Evolutionary conservation across 129 eudicot genomes (phyloP).

Genomic region (Arctium lappa): DNA sequence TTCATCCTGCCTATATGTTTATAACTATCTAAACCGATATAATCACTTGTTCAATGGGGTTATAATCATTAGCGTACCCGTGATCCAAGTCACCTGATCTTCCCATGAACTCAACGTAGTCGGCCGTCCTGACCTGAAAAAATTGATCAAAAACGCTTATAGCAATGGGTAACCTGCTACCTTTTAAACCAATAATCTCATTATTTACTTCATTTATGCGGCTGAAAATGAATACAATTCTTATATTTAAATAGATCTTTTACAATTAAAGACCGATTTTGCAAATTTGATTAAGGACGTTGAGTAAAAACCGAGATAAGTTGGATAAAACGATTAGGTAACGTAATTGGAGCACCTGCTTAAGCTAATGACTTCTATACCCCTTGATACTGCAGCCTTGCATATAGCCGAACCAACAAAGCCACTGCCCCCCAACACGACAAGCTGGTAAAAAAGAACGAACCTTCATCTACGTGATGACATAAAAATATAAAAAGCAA

Average conservation of each 20-base stretch:
- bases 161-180: neutral
- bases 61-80: slow-evolving; percentile 53
- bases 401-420: slow-evolving; percentile 98
- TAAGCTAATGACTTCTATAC: slow-evolving; percentile 89
- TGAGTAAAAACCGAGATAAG: neutral
- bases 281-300: neutral
- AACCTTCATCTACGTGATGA: neutral
- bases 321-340: neutral
- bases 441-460: slow-evolving; percentile 50
- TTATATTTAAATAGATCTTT: neutral
- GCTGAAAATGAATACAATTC: no score
- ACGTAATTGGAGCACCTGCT: slow-evolving; percentile 62
- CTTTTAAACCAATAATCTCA: no score
- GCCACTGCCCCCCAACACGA: slow-evolving; percentile 96
- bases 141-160: neutral
- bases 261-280: neutral
- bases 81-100: slow-evolving; percentile 91
- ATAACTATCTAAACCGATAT: neutral
- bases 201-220: no score
- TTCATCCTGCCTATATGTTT: neutral
- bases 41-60: neutral
- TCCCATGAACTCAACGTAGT: slow-evolving; percentile 66
- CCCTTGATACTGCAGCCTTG: slow-evolving; percentile 93
- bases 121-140: slow-evolving; percentile 89
- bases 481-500: neutral